Evolutionary conservation across 176 grass and related monocot species (phyloP), one percentile per base, ranked within the genome.

Genomic region (Avena eriantha): DNA sequence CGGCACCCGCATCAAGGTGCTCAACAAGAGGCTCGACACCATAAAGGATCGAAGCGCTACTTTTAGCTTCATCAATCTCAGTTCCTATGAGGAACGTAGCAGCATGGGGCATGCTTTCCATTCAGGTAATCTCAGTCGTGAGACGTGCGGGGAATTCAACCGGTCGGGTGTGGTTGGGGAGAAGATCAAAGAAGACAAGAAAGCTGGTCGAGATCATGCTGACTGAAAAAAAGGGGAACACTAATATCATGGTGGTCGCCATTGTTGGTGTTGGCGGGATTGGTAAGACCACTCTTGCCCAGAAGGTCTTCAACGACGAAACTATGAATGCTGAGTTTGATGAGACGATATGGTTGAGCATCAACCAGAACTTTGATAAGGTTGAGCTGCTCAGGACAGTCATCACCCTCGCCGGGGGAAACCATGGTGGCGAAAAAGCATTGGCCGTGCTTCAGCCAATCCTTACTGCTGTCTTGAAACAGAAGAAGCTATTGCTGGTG

Each of bases 231-330:
- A 0, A 36, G 4, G 4, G 35, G 0, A 36, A 36, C 4, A 5
- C 35, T 5, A 36, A 36, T 0, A 36, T 36, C 35, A 36, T 36
- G 35, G 35, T 36, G 35, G 35, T 36, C 0, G 35, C 35, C 35
- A 36, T 36, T 36, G 35, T 36, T 5, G 35, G 35, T 36, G 35
- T 36, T 0, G 35, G 35, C 0, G 35, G 35, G 4, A 36, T 36
- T 36, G 35, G 35, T 2, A 92, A 89, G 65, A 92, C 87, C 7
- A 92, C 90, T 10, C 83, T 92, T 0, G 87, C 90, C 0, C 21
- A 79, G 61, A 86, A 83, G 7, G 49, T 92, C 1, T 86, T 78
- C n/a, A 79, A 78, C 5, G 33, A 83, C 3, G 41, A 88, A 1
- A 5, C 3, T 8, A 67, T 87, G 0, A 8, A 78, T 5, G 2